Base-by-base conservation (phyloP, 345 rosid species). In the Erysimum cheiranthoides region DNA sequence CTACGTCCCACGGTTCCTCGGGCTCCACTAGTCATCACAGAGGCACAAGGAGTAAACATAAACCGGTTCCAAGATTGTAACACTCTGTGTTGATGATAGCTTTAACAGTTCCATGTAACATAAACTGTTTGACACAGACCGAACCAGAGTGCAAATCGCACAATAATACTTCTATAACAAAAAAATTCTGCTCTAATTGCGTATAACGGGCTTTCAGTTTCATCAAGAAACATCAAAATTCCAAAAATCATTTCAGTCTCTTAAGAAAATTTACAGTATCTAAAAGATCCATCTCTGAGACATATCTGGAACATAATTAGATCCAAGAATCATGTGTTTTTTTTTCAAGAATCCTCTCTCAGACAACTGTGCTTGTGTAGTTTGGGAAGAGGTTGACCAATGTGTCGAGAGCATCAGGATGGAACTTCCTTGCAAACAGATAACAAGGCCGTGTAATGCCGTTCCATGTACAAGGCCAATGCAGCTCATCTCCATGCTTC, bases 391-490 rank as follows among this genome's bases (percentile, higher is more conserved):
- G 85, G 21, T 81, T 82, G 83, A 92, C 61, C 84, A 95, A 76
- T 54, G 76, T 83, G 78, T 95, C 88, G 2, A 90, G 82, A 40
- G 97, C 77, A 51, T 88, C 87, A 0, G 93, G 90, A 57, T 86
- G 77, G 76, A 95, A 95, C 80, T 92, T 95, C 84, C 99, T 84
- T 1, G 97, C 99, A 27, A 95, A 95, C 30, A 95, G 83, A 87
- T 90, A 89, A 56, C 99, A 96, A 0, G 99, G 99, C 35, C 97
- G 86, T 76, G 73, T 82, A 50, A 87, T 92, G 18, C 99, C 99
- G 45, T 96, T 96, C 99, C 99, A 96, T 16, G 82, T 66, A 78
- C 99, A 96, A 27, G 91, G 86, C 78, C 79, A 85, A 25, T 79
- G 57, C 74, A 80, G 84, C 79, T 79, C 91, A 61, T 85, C 87